Conservation (phyloP, 2,329 filamentous ascomycete species). For the Penicillium sp. region DNA sequence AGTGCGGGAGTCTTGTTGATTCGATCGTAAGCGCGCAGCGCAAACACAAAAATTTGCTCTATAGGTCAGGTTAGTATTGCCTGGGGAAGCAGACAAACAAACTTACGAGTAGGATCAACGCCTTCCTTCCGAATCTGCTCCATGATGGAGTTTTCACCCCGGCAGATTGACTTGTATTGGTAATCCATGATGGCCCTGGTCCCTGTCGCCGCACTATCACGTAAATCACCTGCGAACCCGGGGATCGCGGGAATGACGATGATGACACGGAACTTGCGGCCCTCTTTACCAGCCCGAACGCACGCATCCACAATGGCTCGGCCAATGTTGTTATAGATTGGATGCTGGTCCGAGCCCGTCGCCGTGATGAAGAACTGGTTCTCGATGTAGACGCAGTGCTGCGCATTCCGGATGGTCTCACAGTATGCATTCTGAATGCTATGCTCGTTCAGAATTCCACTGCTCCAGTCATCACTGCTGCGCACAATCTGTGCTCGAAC, state of each 20-base stretch:
- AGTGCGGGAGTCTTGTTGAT: slow-evolving; percentile 75
- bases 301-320: slow-evolving; percentile 85
- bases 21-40: slow-evolving; percentile 85
- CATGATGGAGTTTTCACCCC: slow-evolving; percentile 86
- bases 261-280: slow-evolving; percentile 83
- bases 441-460: slow-evolving; percentile 75
- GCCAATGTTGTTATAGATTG: slow-evolving; percentile 83
- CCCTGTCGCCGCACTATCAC: slow-evolving; percentile 73
- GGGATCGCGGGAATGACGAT: slow-evolving; percentile 86
- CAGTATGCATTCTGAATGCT: slow-evolving; percentile 82
- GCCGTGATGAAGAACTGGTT: slow-evolving; percentile 99
- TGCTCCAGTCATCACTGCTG: slow-evolving; percentile 89
- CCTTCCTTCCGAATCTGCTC: slow-evolving; percentile 67
- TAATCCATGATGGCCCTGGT: slow-evolving; percentile 98
- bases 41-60: slow-evolving; percentile 88
- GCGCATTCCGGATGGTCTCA: slow-evolving; percentile 75
- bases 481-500: slow-evolving; percentile 80
- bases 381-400: slow-evolving; percentile 96
- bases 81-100: background rate
- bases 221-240: slow-evolving; percentile 86
- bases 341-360: slow-evolving; percentile 78
- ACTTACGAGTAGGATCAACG: slow-evolving; percentile 58
- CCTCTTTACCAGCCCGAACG: slow-evolving; percentile 71
- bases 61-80: slow-evolving; percentile 8
- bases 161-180: slow-evolving; percentile 91